phyloP scores from a whole-genome alignment of 2,329 filamentous ascomycete species.

The Calonectria henricotiae region DNA sequence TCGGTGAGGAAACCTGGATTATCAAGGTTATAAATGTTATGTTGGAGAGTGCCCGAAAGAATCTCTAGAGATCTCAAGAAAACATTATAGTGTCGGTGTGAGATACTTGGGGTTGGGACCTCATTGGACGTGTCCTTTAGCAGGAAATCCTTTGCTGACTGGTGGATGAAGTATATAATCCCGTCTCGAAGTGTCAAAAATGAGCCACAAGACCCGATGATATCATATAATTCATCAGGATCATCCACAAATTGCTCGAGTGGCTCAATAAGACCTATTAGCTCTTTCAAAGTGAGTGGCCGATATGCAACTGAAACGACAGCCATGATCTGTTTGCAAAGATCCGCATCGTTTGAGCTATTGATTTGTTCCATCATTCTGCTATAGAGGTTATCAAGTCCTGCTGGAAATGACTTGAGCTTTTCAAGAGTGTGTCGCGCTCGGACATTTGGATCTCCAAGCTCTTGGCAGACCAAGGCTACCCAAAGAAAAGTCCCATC shows the following conservation, averaged over 20 bases:
- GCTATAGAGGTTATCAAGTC: slow-evolving; percentile 58
- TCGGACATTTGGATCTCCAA: slow-evolving; percentile 28
- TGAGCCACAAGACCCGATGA: slow-evolving; percentile 58
- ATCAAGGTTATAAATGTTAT: slow-evolving; percentile 58
- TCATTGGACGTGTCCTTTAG: slow-evolving; percentile 43
- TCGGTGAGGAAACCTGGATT: slow-evolving; percentile 34
- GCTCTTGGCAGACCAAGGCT: slow-evolving; percentile 45
- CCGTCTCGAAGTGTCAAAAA: slow-evolving; percentile 57
- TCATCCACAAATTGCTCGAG: slow-evolving; percentile 15
- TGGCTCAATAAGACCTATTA: slow-evolving; percentile 48
- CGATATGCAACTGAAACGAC: slow-evolving; percentile 54
- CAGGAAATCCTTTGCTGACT: slow-evolving; percentile 64
- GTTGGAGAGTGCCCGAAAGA: slow-evolving; percentile 45
- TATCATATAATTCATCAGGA: slow-evolving; percentile 43
- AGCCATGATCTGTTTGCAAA: slow-evolving; percentile 58
- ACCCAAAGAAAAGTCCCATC: not conserved
- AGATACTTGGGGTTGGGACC: slow-evolving; percentile 54
- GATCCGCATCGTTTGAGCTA: slow-evolving; percentile 48
- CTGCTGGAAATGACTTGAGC: slow-evolving; percentile 53
- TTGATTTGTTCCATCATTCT: slow-evolving; percentile 59
- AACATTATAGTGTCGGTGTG: slow-evolving; percentile 49
- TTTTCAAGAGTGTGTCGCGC: slow-evolving; percentile 35
- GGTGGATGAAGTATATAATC: slow-evolving; percentile 60
- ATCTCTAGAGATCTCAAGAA: not conserved
- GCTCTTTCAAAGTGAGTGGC: slow-evolving; percentile 58